phyloP scores from a whole-genome alignment of 2,329 filamentous ascomycete genomes.

The Exophiala dermatitidis region DNA sequence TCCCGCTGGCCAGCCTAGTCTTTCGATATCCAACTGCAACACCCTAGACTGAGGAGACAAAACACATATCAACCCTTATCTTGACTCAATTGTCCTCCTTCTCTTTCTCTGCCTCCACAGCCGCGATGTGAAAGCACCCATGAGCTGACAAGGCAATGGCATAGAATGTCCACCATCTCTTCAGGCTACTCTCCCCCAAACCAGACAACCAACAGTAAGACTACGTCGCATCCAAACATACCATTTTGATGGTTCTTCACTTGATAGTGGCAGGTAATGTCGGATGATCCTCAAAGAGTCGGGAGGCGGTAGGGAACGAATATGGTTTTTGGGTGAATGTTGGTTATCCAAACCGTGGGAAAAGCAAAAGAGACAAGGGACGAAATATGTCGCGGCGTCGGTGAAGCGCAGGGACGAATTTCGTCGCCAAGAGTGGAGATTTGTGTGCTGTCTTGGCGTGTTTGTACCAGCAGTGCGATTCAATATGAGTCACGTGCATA shows the following conservation, averaged over 20 bases:
- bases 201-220: no score
- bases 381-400: background rate
- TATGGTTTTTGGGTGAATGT: slow-evolving; percentile 2
- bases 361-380: background rate
- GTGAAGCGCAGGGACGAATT: background rate
- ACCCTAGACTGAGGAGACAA: no score
- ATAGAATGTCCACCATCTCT: no score
- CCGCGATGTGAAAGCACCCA: no score
- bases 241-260: slow-evolving; percentile 40
- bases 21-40: no score
- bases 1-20: no score
- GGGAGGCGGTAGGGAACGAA: slow-evolving; percentile 18
- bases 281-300: slow-evolving; percentile 51
- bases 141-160: no score
- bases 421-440: background rate
- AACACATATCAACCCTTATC: no score
- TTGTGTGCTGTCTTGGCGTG: slow-evolving; percentile 1
- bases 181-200: no score
- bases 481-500: no score
- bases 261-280: slow-evolving; percentile 32
- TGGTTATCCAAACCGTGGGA: slow-evolving; percentile 8
- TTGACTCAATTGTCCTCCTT: no score
- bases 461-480: background rate
- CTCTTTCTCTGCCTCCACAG: no score
- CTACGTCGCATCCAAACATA: slow-evolving; percentile 27